Conservation (phyloP, 192 early-diverging fungal genomes). For the Entomortierella lignicola region DNA sequence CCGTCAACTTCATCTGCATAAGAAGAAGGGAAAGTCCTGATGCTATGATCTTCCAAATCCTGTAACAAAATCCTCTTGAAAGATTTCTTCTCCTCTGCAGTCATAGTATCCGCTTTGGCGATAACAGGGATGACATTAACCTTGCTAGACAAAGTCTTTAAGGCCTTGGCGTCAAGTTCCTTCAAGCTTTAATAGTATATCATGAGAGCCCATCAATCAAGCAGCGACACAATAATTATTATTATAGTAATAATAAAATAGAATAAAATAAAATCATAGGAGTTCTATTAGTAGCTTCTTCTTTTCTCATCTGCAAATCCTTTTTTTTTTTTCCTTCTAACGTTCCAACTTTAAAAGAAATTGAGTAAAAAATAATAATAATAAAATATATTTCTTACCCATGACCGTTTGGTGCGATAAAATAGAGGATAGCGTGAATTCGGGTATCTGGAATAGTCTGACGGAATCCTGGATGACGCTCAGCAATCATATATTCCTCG, state of each 20-base stretch:
- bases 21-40: constrained; percentile 73
- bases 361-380: neutral
- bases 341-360: neutral
- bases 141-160: constrained; percentile 73
- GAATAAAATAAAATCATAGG: no score
- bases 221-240: neutral
- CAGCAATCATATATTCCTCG: constrained; percentile 86
- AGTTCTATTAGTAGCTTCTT: no score
- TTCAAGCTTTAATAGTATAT: constrained; percentile 54
- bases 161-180: constrained; percentile 67
- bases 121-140: constrained; percentile 87
- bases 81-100: constrained; percentile 65
- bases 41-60: constrained; percentile 72
- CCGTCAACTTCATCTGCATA: constrained; percentile 75
- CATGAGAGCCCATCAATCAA: neutral
- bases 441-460: constrained; percentile 86
- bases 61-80: constrained; percentile 75
- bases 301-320: neutral
- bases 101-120: constrained; percentile 82
- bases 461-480: constrained; percentile 76
- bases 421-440: constrained; percentile 95
- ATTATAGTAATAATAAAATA: neutral
- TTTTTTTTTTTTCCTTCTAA: constrained; percentile 14
- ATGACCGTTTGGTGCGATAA: constrained; percentile 94
- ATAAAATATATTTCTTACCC: constrained; percentile 55